Conservation (phyloP, 1,284 basidiomycete species). For the Omphalotus olearius region DNA sequence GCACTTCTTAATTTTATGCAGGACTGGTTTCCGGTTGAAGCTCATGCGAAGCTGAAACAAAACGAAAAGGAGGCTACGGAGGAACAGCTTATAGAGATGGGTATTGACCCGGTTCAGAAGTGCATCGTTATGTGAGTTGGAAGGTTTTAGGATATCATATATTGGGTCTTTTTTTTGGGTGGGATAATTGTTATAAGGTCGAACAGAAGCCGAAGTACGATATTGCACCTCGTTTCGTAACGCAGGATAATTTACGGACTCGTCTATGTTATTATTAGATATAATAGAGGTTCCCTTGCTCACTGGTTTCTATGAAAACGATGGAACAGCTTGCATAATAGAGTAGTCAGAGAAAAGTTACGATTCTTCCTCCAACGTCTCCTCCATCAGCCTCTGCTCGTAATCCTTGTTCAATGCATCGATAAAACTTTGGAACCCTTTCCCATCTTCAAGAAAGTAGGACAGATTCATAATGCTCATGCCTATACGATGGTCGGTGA, state of each 20-base stretch:
- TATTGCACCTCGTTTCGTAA: too few relatives aligned
- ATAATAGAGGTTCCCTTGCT: too few relatives aligned
- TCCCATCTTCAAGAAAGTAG: constrained; percentile 75
- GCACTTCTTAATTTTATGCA: constrained; percentile 83
- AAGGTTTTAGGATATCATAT: neutral
- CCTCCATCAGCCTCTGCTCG: constrained; percentile 63
- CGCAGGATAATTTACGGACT: too few relatives aligned
- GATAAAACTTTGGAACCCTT: constrained; percentile 63
- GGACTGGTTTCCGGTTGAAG: constrained; percentile 90
- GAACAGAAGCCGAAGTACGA: too few relatives aligned
- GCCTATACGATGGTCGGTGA: constrained; percentile 89
- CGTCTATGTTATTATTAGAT: too few relatives aligned
- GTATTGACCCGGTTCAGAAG: constrained; percentile 33
- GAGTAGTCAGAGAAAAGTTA: neutral
- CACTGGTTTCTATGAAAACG: too few relatives aligned
- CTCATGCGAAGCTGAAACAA: constrained; percentile 70
- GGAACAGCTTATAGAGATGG: constrained; percentile 70
- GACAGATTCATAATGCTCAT: constrained; percentile 72
- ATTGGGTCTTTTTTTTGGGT: too few relatives aligned
- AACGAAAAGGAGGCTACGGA: constrained; percentile 76
- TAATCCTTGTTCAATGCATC: constrained; percentile 63
- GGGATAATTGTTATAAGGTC: too few relatives aligned
- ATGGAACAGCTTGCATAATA: too few relatives aligned
- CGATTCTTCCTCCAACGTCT: constrained; percentile 37
- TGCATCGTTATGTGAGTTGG: constrained; percentile 31